A percentile compares a stretch with the other conserved stretches of the same genome.
These are phyloP conservation scores for Chytridium lagenaria DNA, from an alignment of 371 early-diverging fungal species.

Conservation along the genomic window DNA sequence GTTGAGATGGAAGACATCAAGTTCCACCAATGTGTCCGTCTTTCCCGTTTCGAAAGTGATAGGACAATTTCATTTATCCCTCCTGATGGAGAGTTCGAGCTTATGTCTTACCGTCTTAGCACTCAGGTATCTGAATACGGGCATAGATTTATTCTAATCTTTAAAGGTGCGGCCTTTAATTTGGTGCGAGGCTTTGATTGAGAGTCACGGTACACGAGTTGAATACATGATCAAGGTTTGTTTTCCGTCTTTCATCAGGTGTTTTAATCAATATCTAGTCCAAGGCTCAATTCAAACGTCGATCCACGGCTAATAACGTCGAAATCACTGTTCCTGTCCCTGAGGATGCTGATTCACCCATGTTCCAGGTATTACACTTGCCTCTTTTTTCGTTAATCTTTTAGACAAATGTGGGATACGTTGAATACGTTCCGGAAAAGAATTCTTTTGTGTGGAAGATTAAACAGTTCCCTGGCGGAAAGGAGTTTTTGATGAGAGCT, in stretches of 20 bases:
- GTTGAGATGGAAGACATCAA: conserved; percentile 99
- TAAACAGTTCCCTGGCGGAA: conserved; percentile 97
- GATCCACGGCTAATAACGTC: conserved; percentile 97
- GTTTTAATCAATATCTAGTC: conserved; percentile 59
- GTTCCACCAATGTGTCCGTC: conserved; percentile 98
- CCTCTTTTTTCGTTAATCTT: not conserved
- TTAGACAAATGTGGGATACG: conserved; percentile 54
- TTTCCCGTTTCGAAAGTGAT: conserved; percentile 94
- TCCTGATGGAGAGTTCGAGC: conserved; percentile 98
- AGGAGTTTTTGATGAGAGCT: conserved; percentile 93
- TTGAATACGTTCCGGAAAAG: conserved; percentile 92
- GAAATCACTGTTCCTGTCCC: conserved; percentile 97
- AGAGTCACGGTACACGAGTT: conserved; percentile 90
- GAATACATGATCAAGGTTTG: conserved; percentile 92
- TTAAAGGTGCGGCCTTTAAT: conserved; percentile 90
- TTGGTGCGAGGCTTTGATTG: conserved; percentile 94
- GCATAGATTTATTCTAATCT: not conserved
- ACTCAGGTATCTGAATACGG: conserved; percentile 62
- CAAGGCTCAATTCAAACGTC: conserved; percentile 94
- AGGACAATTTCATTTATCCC: conserved; percentile 98
- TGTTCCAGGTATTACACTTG: conserved; percentile 78
- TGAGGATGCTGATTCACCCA: conserved; percentile 95
- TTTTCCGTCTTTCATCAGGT: not conserved
- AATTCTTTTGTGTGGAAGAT: conserved; percentile 96
- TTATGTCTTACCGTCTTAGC: conserved; percentile 97